Conservation (phyloP, 164 flowering plant genomes). For the Stephania japonica region DNA sequence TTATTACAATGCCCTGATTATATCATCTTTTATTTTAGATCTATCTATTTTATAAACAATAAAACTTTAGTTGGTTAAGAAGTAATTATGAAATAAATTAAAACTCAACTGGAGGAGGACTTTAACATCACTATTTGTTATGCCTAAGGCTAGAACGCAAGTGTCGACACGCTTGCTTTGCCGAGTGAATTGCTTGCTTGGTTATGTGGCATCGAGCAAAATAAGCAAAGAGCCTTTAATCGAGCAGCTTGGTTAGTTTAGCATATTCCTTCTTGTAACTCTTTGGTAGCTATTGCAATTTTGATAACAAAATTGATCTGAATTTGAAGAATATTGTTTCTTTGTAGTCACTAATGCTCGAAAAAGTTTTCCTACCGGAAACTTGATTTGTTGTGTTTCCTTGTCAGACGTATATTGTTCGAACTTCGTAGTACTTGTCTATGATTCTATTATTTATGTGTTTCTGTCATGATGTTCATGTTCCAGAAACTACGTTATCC, state of each 20-base stretch:
- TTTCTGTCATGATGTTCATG: not conserved
- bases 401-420: not conserved
- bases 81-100: not conserved
- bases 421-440: not conserved
- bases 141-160: no score
- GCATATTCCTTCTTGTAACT: not conserved
- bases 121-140: not conserved
- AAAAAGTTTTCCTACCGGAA: not conserved
- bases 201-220: no score
- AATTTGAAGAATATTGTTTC: not conserved
- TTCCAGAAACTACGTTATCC: slow-evolving; percentile 50
- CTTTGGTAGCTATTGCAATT: not conserved
- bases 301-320: not conserved
- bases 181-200: no score
- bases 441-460: not conserved
- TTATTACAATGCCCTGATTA: not conserved
- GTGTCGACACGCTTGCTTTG: no score
- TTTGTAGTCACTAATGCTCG: not conserved
- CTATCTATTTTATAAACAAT: not conserved
- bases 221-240: no score
- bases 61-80: not conserved
- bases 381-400: not conserved
- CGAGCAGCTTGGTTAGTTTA: not conserved
- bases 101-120: not conserved
- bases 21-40: not conserved